Base-by-base conservation (phyloP, 2,329 filamentous ascomycete species). In the Penicillium rolfsii region DNA sequence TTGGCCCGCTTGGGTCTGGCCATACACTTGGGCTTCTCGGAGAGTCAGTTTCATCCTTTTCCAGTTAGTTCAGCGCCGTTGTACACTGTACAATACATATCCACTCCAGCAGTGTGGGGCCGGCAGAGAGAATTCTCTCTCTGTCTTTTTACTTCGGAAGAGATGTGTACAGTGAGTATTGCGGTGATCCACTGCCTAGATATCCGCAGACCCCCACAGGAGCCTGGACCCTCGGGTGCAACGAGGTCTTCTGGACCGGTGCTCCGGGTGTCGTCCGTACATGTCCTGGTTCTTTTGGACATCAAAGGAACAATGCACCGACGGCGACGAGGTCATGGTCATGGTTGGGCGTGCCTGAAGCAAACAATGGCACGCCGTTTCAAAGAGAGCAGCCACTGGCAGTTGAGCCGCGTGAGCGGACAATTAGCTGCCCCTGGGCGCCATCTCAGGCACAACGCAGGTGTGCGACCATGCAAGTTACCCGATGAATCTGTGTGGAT, bases 401-500 rank as follows among this genome's bases (percentile, higher is more conserved):
- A 14, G 14, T 22, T 11, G 7, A 41, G n/a, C 14, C n/a, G 7
- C 30, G n/a, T 2, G 22, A 28, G 28, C 52, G 26, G 52, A 52
- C 28, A 59, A 59, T 65, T 55, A 52, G 54, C 5, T 46, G 41
- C 4, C 58, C 63, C 59, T 65, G 50, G 26, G 54, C 46, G 53
- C 24, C 33, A 19, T 43, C 8, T 54, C 52, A 54, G 52, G 52
- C 28, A 54, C 52, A 5, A 30, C 35, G 12, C 50, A 40, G 35
- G 6, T 30, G 35, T 28, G 36, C 50, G 50, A 28, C 22, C 19
- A 53, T 40, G 50, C 16, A 35, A 26, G 35, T 24, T 52, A 16
- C 50, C 30, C 9, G 30, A 36, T 52, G 28, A 36, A 50, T 16
- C 22, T 48, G 43, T 48, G 43, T 56, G 43, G 33, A 36, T 9